Evolutionary conservation across 2,329 filamentous ascomycete genomes (phyloP), one percentile per base, ranked within the genome.

Genomic region (Pestalotiopsis sp.): DNA sequence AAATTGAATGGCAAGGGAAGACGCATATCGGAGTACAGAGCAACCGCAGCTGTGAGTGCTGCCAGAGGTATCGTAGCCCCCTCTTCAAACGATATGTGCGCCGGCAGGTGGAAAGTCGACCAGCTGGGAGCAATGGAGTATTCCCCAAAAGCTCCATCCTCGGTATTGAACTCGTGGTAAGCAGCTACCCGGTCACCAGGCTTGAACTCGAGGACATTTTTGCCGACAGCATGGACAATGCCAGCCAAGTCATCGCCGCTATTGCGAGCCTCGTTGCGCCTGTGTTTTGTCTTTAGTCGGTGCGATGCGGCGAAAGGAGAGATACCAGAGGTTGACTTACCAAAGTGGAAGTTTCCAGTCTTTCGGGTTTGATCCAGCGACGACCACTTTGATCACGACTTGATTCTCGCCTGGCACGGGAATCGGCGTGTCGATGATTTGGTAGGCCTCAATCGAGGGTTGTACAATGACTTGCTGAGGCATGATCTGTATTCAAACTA

Each of bases 121-220:
- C 85, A 81, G 48, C 82, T 81, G 77, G 81, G 84, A 0, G 84
- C 83, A 11, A 90, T 77, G 2, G 87, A 85, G 70, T 90, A 91
- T 73, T 91, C 88, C 3, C 88, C 89, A 69, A 85, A 91, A 7
- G 80, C 83, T 2, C 89, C 89, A 44, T 81, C 74, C 0, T 83
- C 79, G 0, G 78, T 78, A 57, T 76, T 71, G 81, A 90, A 88
- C 70, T 87, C 78, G 40, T 68, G 67, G 55, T 64, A 67, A 4
- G 67, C 67, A 7, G 67, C 67, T 11, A 68, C 67, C 1, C 60
- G 52, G 10, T 68, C 67, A 58, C 83, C 84, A 3, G 71, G 68
- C 62, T 83, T 83, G 81, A 89, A 89, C 70, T 88, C 87, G 66
- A 77, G 82, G 2, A 90, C 87, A 40, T 84, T 80, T 48, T 79